These are phyloP conservation scores for Oenanthe sinensis DNA, from an alignment of 129 eudicot genomes.

Conservation along the genomic window DNA sequence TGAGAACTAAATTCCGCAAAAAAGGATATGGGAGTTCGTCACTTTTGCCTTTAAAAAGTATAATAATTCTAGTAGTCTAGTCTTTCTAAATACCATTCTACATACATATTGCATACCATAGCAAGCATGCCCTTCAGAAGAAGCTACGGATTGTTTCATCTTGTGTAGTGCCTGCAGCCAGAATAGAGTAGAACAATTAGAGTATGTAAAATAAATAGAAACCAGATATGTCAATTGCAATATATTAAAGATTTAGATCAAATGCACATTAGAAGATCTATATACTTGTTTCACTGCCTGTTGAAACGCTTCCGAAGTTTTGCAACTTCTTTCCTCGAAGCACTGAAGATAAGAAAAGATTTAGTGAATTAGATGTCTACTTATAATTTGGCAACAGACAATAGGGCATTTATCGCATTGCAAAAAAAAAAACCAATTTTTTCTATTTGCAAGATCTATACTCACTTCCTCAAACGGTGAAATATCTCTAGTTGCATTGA, in stretches of 20 bases:
- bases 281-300: constrained; percentile 29
- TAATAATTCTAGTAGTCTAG: too few relatives aligned
- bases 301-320: constrained; percentile 23
- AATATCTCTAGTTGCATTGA: constrained; percentile 28
- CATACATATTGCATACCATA: too few relatives aligned
- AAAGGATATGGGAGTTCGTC: too few relatives aligned
- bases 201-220: neutral
- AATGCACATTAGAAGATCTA: neutral
- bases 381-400: too few relatives aligned
- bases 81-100: constrained; percentile 2
- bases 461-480: constrained; percentile 33
- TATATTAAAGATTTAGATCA: neutral
- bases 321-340: constrained; percentile 26
- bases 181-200: constrained; percentile 6
- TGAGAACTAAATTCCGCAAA: too few relatives aligned
- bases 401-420: neutral
- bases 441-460: neutral
- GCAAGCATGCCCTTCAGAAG: neutral
- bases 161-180: constrained; percentile 21
- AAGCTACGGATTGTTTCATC: constrained; percentile 11
- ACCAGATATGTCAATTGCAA: neutral
- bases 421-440: neutral
- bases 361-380: neutral
- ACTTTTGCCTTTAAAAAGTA: too few relatives aligned
- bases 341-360: constrained; percentile 13